A percentile compares a stretch with the other conserved stretches of the same genome.
Conservation (phyloP, 352 stramenopile species). For the Phytophthora ohioensis region DNA sequence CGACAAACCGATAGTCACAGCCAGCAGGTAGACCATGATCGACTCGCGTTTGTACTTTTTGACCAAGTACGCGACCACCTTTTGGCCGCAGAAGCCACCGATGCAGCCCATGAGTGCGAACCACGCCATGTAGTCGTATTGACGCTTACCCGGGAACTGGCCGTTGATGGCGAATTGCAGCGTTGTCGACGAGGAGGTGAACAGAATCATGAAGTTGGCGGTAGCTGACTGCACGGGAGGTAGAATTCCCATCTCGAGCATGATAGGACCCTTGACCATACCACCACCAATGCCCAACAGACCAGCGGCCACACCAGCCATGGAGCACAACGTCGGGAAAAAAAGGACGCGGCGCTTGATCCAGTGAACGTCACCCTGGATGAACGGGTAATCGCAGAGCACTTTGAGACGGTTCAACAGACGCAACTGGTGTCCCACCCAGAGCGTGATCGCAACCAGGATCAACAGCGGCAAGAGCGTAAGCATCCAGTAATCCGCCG, state of each 20-base stretch:
- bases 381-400: slow-evolving; percentile 77
- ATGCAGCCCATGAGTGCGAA: slow-evolving; percentile 93
- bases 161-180: slow-evolving; percentile 86
- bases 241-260: slow-evolving; percentile 97
- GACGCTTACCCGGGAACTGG: slow-evolving; percentile 73
- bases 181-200: slow-evolving; percentile 95
- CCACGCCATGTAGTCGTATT: slow-evolving; percentile 94
- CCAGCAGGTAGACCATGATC: slow-evolving; percentile 86
- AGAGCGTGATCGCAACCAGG: slow-evolving; percentile 69
- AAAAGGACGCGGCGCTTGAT: slow-evolving; percentile 86
- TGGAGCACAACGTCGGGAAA: slow-evolving; percentile 93
- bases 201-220: slow-evolving; percentile 92
- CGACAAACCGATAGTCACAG: slow-evolving; percentile 76
- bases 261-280: slow-evolving; percentile 97
- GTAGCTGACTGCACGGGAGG: slow-evolving; percentile 90
- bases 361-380: slow-evolving; percentile 96
- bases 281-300: slow-evolving; percentile 97
- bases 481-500: slow-evolving; percentile 92
- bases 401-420: slow-evolving; percentile 81
- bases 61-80: slow-evolving; percentile 90
- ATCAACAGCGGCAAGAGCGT: slow-evolving; percentile 87
- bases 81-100: slow-evolving; percentile 76
- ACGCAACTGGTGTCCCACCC: slow-evolving; percentile 65
- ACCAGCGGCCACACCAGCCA: slow-evolving; percentile 95
- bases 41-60: slow-evolving; percentile 91